Evolutionary conservation across 1,284 basidiomycete species (phyloP).

Genomic region (Neotropicomus parvogracilis): DNA sequence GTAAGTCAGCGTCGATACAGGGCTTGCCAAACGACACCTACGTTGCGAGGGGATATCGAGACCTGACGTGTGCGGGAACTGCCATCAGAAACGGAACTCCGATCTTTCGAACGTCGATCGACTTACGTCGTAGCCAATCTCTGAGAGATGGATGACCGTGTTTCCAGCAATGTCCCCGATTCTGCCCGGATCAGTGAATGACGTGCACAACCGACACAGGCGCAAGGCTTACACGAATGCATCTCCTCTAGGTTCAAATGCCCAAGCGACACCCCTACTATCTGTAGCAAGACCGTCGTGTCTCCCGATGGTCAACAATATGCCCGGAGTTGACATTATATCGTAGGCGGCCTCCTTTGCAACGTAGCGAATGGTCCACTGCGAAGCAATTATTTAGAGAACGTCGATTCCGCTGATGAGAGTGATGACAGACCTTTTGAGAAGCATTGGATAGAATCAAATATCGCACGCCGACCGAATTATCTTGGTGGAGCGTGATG

Average conservation of each 20-base stretch:
- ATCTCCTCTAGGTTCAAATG: background rate
- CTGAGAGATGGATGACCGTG: background rate
- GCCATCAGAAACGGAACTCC: background rate
- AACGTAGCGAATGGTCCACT: background rate
- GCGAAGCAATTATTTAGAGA: background rate
- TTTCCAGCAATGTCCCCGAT: background rate
- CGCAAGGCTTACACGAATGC: background rate
- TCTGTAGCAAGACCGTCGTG: background rate
- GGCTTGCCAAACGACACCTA: background rate
- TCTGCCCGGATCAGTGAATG: background rate
- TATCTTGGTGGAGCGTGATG: background rate
- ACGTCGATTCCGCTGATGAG: too few species aligned
- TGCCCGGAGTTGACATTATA: background rate
- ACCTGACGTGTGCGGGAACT: constrained; percentile 51
- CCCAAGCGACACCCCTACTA: background rate
- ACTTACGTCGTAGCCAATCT: background rate
- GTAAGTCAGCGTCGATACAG: too few species aligned
- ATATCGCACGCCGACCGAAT: background rate
- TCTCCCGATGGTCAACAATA: background rate
- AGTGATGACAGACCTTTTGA: background rate
- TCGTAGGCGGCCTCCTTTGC: background rate
- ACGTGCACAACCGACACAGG: too few species aligned
- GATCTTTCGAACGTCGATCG: too few species aligned
- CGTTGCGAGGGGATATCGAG: constrained; percentile 51
- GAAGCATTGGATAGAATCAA: background rate